Base-by-base conservation (phyloP, 345 rosid genomes). In the Citrus medica region DNA sequence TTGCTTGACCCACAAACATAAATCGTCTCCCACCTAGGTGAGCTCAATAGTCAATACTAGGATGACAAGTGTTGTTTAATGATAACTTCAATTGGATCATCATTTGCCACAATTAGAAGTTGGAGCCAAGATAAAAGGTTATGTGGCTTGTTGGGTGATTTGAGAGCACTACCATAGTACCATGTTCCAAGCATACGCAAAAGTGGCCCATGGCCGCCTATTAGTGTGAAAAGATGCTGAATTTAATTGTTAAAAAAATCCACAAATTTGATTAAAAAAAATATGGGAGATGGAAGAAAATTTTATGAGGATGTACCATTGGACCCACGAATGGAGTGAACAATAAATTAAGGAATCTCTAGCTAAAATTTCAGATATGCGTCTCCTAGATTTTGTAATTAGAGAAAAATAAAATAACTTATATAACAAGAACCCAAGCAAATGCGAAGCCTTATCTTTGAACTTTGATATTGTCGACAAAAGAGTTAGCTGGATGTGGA, bases 401-500 rank as follows among this genome's bases (percentile, higher is more conserved):
- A 21, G 24, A 46, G 3, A 16, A 69, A 73, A 22, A 33, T 46
- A 10, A 9, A n/a, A 72, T 7, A 30, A 14, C 7, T 27, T 7
- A 32, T 7, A 65, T 33, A 16, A 16, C 35, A 27, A 27, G 60
- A 63, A 5, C 22, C 40, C 63, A 27, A 16, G 17, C 51, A 13
- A 12, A 12, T 38, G 17, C 19, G n/a, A 38, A 46, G 19, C 51
- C 64, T 48, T 40, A 35, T 70, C 53, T 60, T 69, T 38, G n/a
- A 70, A 46, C 51, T 30, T 3, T 40, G n/a, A 25, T 16, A 27
- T 16, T 46, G 13, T 28, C 1, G 35, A 37, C 59, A 71, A 65
- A 42, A 55, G 14, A 61, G 58, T 53, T 38, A 13, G 67, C 69
- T 59, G 74, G 58, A 58, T 66, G 60, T 73, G 32, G 69, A 73